Conservation (phyloP, 2,329 filamentous ascomycete species). For the Cladosporium phlei region DNA sequence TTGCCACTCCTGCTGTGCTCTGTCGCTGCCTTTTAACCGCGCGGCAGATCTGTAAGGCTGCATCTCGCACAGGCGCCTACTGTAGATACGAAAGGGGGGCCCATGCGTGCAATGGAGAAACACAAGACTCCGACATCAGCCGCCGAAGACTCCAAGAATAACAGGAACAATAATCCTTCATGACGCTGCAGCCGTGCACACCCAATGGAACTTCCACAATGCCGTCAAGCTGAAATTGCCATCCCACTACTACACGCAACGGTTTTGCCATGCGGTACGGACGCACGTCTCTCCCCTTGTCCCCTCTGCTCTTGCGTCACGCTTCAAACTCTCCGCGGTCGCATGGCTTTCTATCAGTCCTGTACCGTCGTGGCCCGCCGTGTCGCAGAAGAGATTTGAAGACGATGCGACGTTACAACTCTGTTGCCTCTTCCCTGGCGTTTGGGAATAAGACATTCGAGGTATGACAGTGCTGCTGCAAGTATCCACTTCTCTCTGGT, state of each 20-base stretch:
- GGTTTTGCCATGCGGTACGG: background rate
- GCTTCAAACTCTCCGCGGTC: background rate
- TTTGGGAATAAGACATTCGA: constrained; percentile 2
- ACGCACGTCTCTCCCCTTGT: background rate
- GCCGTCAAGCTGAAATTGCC: constrained; percentile 4
- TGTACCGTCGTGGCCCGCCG: background rate
- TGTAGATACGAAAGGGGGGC: no score
- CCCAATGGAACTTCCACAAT: background rate
- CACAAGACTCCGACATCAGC: background rate
- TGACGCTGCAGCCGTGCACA: constrained; percentile 1
- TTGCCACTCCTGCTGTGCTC: no score
- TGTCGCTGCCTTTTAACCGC: no score
- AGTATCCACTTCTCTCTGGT: no score
- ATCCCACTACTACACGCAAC: background rate
- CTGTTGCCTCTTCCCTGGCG: background rate
- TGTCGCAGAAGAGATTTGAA: constrained; percentile 11
- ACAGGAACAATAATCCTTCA: no score
- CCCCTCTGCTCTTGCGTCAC: constrained; percentile 1
- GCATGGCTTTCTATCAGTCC: background rate
- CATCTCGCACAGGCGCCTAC: no score
- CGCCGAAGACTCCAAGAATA: background rate
- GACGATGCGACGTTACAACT: constrained; percentile 8
- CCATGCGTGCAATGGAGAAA: background rate
- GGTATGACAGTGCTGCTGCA: no score
- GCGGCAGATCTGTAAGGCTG: no score